Evolutionary conservation across 2,329 filamentous ascomycete species (phyloP), one percentile per base, ranked within the genome.

Genomic region (Endothia cerciana): DNA sequence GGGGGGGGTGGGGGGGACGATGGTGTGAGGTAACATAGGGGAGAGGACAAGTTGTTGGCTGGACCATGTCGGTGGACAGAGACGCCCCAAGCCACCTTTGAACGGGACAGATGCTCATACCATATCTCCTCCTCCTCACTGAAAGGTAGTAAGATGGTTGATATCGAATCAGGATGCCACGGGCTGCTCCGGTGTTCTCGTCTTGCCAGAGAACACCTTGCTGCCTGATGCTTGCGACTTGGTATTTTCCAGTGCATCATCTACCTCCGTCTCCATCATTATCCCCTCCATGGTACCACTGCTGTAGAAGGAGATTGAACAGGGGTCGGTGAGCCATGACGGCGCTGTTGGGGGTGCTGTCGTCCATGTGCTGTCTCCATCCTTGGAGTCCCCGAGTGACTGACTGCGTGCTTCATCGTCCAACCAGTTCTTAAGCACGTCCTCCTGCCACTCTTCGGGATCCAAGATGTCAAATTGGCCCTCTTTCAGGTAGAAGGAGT

Each of bases 341-440:
- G 51, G 51, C 19, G 51, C 22, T 25, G 22, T 33, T 36, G 25
- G 51, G 11, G 25, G 51, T 36, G 33, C 33, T 7, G 33, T 36
- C 11, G 25, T 55, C 51, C 51, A 33, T 15, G 51, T 33, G 4
- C 25, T 30, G 4, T 11, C 22, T 10, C 11, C 2, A 7, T 8
- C 13, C 28, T 36, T 30, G 49, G 69, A 71, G n/a, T 51, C 51
- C 22, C 68, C 58, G 13, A 68, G 65, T 3, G 69, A 68, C 38
- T 69, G 45, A 19, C 72, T 73, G 17, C 73, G 71, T 55, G 71
- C 70, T 25, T 74, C 73, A 53, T 82, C 81, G 28, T 71, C 70
- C 28, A 76, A 72, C 81, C 81, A 83, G 62, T 75, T 74, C 33
- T 74, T 71, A 22, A 82, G 72, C 1, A 81, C 79, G 33, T 81